Evolutionary conservation across 805 yeast genomes (phyloP), one percentile per base, ranked within the genome.

Genomic region (Barnettozyma populi): DNA sequence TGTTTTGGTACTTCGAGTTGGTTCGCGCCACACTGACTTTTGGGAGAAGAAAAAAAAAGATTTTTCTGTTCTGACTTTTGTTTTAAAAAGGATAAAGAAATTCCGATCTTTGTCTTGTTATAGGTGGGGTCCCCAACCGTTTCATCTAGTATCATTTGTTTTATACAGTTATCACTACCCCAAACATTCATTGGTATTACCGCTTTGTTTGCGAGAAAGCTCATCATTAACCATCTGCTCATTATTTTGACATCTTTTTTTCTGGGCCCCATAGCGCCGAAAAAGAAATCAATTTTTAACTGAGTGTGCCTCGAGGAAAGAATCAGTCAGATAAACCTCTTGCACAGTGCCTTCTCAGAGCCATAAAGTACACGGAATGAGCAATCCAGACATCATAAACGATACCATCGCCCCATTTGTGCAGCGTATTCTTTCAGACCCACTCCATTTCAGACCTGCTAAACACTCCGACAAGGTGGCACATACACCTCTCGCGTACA

Each of bases 381-480:
- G 57, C 49, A 52, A 50, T 7, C 29, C 59, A 24, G 64, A 59
- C 39, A 51, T 60, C 23, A 56, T 60, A 36, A 60, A 65, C 43
- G 67, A 60, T 43, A 64, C 61, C 46, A 57, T 66, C 25, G 71
- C 77, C 43, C 86, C 87, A n/a, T 62, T 80, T 40, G 77, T 82
- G 50, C 86, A 81, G 56, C 71, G 85, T 56, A 72, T 83, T 47
- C 68, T 82, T 36, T 66, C 81, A 25, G 76, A 78, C 48, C 90
- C 89, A 9, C 62, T 84, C 44, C 71, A 71, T 25, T 88, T 87
- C 64, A 79, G 75, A 46, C 71, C 79, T 4, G 90, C 87, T 14
- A 77, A 73, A 52, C 67, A 67, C 46, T 77, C 80, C 6, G 85
- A 79, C 59, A 66, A 70, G 19, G 69, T 70, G 13, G 59, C 72